A percentile compares a stretch with the other conserved stretches of the same genome.
phyloP scores from a whole-genome alignment of 371 early-diverging fungal genomes.

The Haplosporangium sp. region DNA sequence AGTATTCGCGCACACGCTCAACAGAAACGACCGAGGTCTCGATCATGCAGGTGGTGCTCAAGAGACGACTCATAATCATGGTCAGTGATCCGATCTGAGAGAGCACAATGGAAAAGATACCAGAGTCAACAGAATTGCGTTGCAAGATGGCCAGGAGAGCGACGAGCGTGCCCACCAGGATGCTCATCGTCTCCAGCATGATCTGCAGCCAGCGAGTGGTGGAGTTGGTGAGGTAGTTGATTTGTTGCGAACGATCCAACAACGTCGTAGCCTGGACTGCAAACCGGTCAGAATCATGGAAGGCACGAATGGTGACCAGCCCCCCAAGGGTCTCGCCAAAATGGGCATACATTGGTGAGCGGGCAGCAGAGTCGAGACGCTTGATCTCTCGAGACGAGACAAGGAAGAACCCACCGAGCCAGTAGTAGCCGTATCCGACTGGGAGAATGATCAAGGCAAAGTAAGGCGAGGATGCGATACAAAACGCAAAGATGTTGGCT shows the following conservation, averaged over 20 bases:
- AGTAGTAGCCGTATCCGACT: conserved; percentile 24
- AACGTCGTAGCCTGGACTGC: conserved; percentile 33
- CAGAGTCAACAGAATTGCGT: conserved; percentile 12
- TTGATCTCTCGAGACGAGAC: conserved; percentile 65
- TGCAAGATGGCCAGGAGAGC: conserved; percentile 34
- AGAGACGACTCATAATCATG: conserved; percentile 14
- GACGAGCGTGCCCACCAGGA: conserved; percentile 7
- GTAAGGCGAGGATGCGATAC: conserved; percentile 23
- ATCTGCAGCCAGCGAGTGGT: conserved; percentile 47
- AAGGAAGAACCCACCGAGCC: conserved; percentile 66
- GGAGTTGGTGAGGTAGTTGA: conserved; percentile 26
- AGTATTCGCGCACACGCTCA: conserved; percentile 58
- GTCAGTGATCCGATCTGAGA: conserved; percentile 23
- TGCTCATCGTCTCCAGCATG: conserved; percentile 57
- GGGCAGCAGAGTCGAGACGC: conserved; percentile 60
- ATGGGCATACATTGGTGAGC: conserved; percentile 61
- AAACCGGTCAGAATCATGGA: conserved; percentile 38
- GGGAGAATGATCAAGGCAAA: conserved; percentile 38
- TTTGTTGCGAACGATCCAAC: conserved; percentile 57
- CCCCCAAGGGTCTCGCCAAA: conserved; percentile 67
- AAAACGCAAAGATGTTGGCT: conserved; percentile 24
- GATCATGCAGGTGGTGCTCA: conserved; percentile 24
- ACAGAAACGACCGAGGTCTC: conserved; percentile 56
- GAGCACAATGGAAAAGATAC: conserved; percentile 32
- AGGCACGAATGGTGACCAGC: conserved; percentile 64